Base-by-base conservation (phyloP, 2,329 filamentous ascomycete genomes). In the Colletotrichum lupini region DNA sequence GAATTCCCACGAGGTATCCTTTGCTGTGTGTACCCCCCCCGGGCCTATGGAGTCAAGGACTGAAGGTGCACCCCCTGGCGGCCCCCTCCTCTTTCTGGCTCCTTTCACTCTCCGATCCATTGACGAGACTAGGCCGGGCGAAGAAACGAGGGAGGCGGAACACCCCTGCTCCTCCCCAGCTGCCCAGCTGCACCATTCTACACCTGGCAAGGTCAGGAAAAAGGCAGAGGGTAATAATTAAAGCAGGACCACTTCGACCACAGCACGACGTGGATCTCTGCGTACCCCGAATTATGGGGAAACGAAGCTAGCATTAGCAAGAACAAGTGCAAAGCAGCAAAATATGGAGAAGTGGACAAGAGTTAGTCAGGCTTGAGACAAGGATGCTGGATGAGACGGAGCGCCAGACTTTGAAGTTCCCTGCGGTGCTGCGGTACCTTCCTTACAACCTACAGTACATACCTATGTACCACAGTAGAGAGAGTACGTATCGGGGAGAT, bases 211-310 rank as follows among this genome's bases (percentile, higher is more conserved):
- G 56, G 49, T 14, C 65, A 61, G 42, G 19, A 42, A 24, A 66
- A 66, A 58, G 8, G 30, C 26, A 35, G 28, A 30, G 66, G 66
- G 59, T 64, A 69, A 69, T 64, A 26, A 72, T 64, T 64, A 60
- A 58, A 69, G 59, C 70, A 72, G 55, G 55, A 56, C 12, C 37
- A 42, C 37, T 16, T 7, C 37, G 37, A 16, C 63, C 63, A 61
- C 63, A 61, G 55, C 12, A 57, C 62, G 16, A 30, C 49, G 8
- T n/a, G 61, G 7, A 16, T 14, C 8, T 26, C 30, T 64, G 68
- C 65, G 68, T 72, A 60, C 53, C 70, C 42, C 66, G 59, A 69
- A 64, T 73, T 69, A 65, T 73, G 70, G 70, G 59, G 70, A 69
- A 73, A 65, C 42, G 59, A 64, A 49, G 66, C 66, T 73, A 73